phyloP scores from a whole-genome alignment of 2,329 filamentous ascomycete species.

The Orbilia blumenaviensis region DNA sequence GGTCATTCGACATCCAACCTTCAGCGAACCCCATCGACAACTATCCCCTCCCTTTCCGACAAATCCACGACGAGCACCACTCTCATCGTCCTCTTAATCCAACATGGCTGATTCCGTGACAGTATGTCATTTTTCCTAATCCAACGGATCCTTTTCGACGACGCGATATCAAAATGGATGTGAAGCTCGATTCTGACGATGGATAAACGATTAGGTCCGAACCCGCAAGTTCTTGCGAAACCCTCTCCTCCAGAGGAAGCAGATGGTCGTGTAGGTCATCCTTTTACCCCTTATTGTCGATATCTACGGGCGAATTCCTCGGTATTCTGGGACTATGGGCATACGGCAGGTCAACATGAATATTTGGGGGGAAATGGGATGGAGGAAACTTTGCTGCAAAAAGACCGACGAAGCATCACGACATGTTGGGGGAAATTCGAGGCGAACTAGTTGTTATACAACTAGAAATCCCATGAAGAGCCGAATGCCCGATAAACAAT shows the following conservation, averaged over 20 bases:
- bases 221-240: slow-evolving; percentile 99
- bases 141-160: background rate
- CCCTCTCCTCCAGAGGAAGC: slow-evolving; percentile 96
- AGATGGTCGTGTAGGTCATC: slow-evolving; percentile 96
- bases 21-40: slow-evolving; percentile 43
- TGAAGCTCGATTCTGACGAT: slow-evolving; percentile 53
- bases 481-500: slow-evolving; percentile 15
- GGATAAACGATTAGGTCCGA: slow-evolving; percentile 61
- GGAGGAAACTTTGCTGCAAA: background rate
- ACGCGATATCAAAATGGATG: background rate
- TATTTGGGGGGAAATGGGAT: background rate
- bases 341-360: slow-evolving; percentile 45
- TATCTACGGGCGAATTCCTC: slow-evolving; percentile 25
- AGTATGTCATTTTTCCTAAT: slow-evolving; percentile 39
- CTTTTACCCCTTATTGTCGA: slow-evolving; percentile 20
- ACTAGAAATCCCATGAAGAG: slow-evolving; percentile 20
- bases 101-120: slow-evolving; percentile 52
- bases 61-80: slow-evolving; percentile 30
- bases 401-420: background rate
- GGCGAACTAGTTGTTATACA: background rate
- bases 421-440: background rate
- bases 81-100: slow-evolving; percentile 43
- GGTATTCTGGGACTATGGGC: slow-evolving; percentile 44
- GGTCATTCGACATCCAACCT: slow-evolving; percentile 46
- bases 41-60: slow-evolving; percentile 25